These are phyloP conservation scores for Fusarium luffae DNA, from an alignment of 2,329 filamentous ascomycete genomes.

Conservation along the genomic window DNA sequence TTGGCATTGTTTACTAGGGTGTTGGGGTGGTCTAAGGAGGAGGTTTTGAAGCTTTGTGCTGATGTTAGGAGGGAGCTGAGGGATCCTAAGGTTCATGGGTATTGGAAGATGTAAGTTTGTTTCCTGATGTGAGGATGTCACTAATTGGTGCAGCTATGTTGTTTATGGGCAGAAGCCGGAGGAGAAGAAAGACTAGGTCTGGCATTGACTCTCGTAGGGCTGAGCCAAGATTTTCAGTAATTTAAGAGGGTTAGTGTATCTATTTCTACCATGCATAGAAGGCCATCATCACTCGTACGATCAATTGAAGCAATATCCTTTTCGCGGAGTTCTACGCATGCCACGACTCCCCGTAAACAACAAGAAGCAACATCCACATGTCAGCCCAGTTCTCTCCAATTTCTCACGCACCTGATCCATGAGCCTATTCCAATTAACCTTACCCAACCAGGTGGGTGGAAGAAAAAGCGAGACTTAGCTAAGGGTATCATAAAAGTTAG, in stretches of 20 bases:
- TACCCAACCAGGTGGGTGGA: no score
- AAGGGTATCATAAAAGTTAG: no score
- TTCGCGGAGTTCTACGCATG: no score
- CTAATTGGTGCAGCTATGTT: neutral
- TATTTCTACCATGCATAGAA: no score
- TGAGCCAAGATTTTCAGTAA: neutral
- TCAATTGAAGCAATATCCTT: no score
- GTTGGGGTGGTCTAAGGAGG: slow-evolving; percentile 24
- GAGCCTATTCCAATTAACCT: neutral
- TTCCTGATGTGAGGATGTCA: fast-evolving
- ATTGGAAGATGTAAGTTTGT: slow-evolving; percentile 14
- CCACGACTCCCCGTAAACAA: no score
- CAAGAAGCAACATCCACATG: neutral
- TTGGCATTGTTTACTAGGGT: slow-evolving; percentile 30
- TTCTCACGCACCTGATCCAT: neutral
- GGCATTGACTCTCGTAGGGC: neutral
- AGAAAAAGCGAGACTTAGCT: no score
- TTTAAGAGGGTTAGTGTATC: no score
- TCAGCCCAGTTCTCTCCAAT: neutral
- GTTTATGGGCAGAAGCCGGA: slow-evolving; percentile 11
- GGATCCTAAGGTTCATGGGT: slow-evolving; percentile 14
- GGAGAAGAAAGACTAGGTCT: neutral
- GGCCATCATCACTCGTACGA: no score
- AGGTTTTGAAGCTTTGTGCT: slow-evolving; percentile 14
- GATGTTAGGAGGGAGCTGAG: slow-evolving; percentile 22